A percentile compares a stretch with the other conserved stretches of the same genome.
phyloP scores from a whole-genome alignment of 352 stramenopile genomes.

The Phytophthora colocasiae region DNA sequence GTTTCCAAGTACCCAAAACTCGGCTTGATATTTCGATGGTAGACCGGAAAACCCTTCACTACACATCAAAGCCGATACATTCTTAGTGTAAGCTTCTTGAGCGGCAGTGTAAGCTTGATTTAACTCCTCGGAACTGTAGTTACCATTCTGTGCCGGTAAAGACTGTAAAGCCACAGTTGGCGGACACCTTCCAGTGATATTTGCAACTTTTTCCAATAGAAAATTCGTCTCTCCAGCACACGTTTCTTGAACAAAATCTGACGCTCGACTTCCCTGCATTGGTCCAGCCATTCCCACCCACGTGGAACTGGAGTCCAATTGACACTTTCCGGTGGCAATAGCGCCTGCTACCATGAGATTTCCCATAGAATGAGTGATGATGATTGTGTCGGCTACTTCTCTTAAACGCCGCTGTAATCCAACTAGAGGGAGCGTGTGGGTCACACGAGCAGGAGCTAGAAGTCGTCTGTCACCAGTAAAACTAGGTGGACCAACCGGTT shows the following conservation, averaged over 20 bases:
- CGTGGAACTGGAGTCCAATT: constrained; percentile 25
- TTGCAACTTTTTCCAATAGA: constrained; percentile 17
- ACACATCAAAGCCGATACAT: constrained; percentile 46
- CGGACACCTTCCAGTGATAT: constrained; percentile 24
- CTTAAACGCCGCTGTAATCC: too few species aligned
- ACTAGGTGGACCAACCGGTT: too few species aligned
- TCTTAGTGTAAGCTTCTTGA: constrained; percentile 29
- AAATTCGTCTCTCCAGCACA: constrained; percentile 22
- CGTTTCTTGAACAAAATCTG: constrained; percentile 19
- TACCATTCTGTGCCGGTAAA: constrained; percentile 35
- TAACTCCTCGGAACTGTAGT: constrained; percentile 20
- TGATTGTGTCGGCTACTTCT: too few species aligned
- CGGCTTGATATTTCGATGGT: constrained; percentile 31
- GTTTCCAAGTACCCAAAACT: constrained; percentile 20
- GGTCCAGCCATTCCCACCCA: constrained; percentile 39
- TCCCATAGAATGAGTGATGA: constrained; percentile 29
- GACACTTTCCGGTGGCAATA: constrained; percentile 29
- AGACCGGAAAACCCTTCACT: constrained; percentile 40
- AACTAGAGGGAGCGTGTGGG: too few species aligned
- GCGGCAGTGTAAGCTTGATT: constrained; percentile 33
- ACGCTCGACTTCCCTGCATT: constrained; percentile 24
- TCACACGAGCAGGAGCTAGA: too few species aligned
- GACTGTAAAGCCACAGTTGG: constrained; percentile 27
- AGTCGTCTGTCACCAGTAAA: too few species aligned
- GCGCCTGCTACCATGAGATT: constrained; percentile 30